phyloP scores from a whole-genome alignment of 495 filamentous ascomycete species.

The Aspergillus ellipticus region DNA sequence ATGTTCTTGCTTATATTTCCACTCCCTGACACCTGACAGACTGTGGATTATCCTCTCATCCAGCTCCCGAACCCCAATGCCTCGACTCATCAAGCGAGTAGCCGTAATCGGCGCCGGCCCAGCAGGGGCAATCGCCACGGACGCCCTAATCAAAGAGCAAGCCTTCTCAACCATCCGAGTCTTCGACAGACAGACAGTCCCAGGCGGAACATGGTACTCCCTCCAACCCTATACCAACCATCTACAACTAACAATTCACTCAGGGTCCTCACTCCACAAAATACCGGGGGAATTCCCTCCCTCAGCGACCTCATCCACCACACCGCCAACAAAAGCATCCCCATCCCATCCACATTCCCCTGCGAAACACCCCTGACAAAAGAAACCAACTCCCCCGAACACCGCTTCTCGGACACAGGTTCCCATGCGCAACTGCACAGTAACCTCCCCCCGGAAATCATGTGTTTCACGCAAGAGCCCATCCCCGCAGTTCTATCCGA shows the following conservation, averaged over 20 bases:
- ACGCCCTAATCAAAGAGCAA: conserved; percentile 46
- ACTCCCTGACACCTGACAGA: no score
- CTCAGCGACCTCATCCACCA: no score
- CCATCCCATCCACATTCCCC: no score
- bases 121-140: conserved; percentile 45
- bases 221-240: background rate
- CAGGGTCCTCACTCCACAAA: background rate
- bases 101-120: conserved; percentile 51
- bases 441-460: conserved; percentile 7
- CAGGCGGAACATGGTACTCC: conserved; percentile 48
- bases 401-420: conserved; percentile 9
- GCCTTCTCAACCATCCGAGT: conserved; percentile 45
- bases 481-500: conserved; percentile 5
- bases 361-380: background rate
- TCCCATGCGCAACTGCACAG: conserved; percentile 5
- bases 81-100: conserved; percentile 16
- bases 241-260: background rate
- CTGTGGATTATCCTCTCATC: no score
- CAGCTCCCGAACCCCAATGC: background rate
- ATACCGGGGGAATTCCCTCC: no score
- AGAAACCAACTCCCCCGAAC: conserved; percentile 1
- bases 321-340: no score
- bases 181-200: conserved; percentile 44
- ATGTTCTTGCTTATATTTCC: no score
- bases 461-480: conserved; percentile 14